phyloP scores from a whole-genome alignment of 805 yeast species.

The Metschnikowia similis region DNA sequence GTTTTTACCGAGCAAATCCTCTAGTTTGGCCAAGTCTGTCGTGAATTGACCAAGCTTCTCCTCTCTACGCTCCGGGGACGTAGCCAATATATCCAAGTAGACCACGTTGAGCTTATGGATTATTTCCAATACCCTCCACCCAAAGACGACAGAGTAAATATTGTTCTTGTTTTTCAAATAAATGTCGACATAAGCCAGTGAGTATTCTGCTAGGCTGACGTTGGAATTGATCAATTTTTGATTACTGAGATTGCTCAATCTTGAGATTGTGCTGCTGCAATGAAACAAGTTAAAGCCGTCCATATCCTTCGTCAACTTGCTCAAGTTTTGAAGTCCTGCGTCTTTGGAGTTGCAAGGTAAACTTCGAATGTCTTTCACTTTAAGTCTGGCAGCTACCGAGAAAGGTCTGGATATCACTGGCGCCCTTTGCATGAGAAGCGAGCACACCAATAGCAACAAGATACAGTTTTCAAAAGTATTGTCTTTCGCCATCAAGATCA shows the following conservation, averaged over 20 bases:
- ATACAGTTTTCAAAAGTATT: constrained; percentile 32
- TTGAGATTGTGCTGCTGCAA: constrained; percentile 21
- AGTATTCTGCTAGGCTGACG: constrained; percentile 26
- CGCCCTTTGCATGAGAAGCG: constrained; percentile 20
- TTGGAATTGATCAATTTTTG: constrained; percentile 22
- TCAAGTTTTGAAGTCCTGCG: constrained; percentile 20
- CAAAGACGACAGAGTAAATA: constrained; percentile 25
- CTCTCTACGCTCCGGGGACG: constrained; percentile 11
- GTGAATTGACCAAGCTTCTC: constrained; percentile 12
- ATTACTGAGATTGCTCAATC: constrained; percentile 26
- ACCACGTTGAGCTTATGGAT: constrained; percentile 28
- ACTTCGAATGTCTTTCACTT: constrained; percentile 24
- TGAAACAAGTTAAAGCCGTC: constrained; percentile 32
- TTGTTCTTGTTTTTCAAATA: constrained; percentile 18
- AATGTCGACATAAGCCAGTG: constrained; percentile 29
- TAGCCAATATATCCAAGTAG: constrained; percentile 20
- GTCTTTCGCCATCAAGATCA: constrained; percentile 26
- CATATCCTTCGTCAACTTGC: constrained; percentile 23
- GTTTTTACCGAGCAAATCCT: constrained; percentile 9
- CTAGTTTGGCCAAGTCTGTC: constrained; percentile 15
- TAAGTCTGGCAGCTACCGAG: constrained; percentile 22
- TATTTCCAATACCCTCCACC: constrained; percentile 37
- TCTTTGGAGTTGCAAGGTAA: constrained; percentile 28
- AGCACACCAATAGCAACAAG: constrained; percentile 27
- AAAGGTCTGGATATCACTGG: constrained; percentile 20